These are phyloP conservation scores for Diaporthe sp. DNA, from an alignment of 2,329 filamentous ascomycete genomes.

Conservation along the genomic window DNA sequence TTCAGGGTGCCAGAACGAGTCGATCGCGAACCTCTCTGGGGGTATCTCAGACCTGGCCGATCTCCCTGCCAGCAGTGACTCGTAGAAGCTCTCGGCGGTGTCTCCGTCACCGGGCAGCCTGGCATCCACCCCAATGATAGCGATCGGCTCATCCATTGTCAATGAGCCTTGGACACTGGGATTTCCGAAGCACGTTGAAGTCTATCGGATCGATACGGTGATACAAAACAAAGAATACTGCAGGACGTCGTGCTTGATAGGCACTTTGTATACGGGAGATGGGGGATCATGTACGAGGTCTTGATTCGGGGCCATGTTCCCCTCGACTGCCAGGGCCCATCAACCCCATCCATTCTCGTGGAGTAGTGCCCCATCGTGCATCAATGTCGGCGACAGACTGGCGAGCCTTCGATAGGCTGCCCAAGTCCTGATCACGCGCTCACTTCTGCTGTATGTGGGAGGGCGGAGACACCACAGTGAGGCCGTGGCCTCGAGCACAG, in stretches of 20 bases:
- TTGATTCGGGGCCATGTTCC: neutral
- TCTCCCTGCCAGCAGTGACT: conserved; percentile 48
- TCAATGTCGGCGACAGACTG: conserved; percentile 9
- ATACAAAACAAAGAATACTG: neutral
- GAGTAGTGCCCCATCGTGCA: conserved; percentile 22
- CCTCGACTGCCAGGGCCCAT: conserved; percentile 20
- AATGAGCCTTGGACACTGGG: neutral
- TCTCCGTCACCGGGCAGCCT: conserved; percentile 48
- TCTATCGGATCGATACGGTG: neutral
- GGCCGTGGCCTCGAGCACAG: conserved; percentile 10
- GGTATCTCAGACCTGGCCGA: conserved; percentile 48
- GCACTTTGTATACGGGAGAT: neutral
- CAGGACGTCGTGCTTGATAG: neutral
- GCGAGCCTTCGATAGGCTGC: conserved; percentile 16
- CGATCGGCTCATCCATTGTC: conserved; percentile 39
- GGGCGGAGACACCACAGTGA: conserved; percentile 30
- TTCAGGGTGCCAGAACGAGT: conserved; percentile 51
- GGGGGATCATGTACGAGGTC: neutral
- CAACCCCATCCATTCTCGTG: conserved; percentile 15
- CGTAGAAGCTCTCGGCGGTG: conserved; percentile 48
- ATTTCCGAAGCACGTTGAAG: conserved; percentile 33
- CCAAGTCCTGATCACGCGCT: conserved; percentile 7
- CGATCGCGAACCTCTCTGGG: conserved; percentile 48
- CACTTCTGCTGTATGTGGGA: conserved; percentile 14
- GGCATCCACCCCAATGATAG: conserved; percentile 42